A percentile compares a stretch with the other conserved stretches of the same genome.
Evolutionary conservation across 495 filamentous ascomycete genomes (phyloP).

Genomic region (Penicillium roqueforti): DNA sequence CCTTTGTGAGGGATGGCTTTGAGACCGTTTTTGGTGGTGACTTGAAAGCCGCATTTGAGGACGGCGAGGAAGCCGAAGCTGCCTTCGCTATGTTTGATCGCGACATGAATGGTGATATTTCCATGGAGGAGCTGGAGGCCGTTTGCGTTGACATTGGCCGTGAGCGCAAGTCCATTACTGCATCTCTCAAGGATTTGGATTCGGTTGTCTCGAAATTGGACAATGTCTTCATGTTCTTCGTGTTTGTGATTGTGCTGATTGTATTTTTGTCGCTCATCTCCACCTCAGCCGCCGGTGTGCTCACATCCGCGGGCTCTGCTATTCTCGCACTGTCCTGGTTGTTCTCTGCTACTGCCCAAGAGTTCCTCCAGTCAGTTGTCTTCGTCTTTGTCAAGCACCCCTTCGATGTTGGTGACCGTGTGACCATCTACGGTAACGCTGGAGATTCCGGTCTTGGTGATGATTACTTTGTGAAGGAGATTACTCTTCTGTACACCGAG

Average conservation of each 20-base stretch:
- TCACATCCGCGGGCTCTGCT: constrained; percentile 81
- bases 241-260: constrained; percentile 69
- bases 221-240: constrained; percentile 80
- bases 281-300: constrained; percentile 75
- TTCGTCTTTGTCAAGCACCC: constrained; percentile 99
- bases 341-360: constrained; percentile 86
- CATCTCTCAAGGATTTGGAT: constrained; percentile 90
- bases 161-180: constrained; percentile 92
- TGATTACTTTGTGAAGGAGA: constrained; percentile 94
- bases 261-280: constrained; percentile 89
- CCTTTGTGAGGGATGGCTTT: constrained; percentile 68
- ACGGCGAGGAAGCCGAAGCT: constrained; percentile 81
- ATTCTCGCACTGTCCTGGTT: constrained; percentile 89
- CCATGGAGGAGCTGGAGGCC: constrained; percentile 90
- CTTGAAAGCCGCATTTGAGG: constrained; percentile 74
- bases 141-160: constrained; percentile 93
- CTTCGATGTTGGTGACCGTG: constrained; percentile 93
- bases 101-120: constrained; percentile 95
- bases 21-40: constrained; percentile 76
- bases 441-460: constrained; percentile 73
- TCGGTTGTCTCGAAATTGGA: constrained; percentile 93
- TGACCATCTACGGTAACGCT: constrained; percentile 87
- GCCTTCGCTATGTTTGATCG: constrained; percentile 94
- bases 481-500: constrained; percentile 91
- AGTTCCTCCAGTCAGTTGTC: constrained; percentile 85